These are phyloP conservation scores for Suillus ampliporus DNA, from an alignment of 768 basidiomycete species.

Conservation along the genomic window DNA sequence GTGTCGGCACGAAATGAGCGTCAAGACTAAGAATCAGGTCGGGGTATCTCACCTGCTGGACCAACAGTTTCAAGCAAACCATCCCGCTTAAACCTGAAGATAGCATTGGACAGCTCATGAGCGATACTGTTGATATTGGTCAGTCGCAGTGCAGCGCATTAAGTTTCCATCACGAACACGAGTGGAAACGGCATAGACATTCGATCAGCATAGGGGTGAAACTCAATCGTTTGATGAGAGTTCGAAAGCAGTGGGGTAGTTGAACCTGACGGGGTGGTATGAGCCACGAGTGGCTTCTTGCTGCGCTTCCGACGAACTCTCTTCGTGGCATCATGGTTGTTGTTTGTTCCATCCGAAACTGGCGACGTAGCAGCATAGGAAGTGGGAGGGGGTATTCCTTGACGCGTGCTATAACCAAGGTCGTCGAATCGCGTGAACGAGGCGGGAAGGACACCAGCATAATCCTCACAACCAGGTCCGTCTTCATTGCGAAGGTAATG, in stretches of 20 bases:
- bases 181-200: slow-evolving; percentile 83
- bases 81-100: slow-evolving; percentile 79
- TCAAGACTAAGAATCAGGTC: slow-evolving; percentile 1
- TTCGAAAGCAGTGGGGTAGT: slow-evolving; percentile 69
- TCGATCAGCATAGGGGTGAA: slow-evolving; percentile 60
- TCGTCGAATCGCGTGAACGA: slow-evolving; percentile 58
- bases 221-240: slow-evolving; percentile 61
- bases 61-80: slow-evolving; percentile 90
- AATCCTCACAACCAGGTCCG: slow-evolving; percentile 72
- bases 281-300: slow-evolving; percentile 50
- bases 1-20: slow-evolving; percentile 3
- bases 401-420: slow-evolving; percentile 44
- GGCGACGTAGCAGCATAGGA: slow-evolving; percentile 51
- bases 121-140: slow-evolving; percentile 59
- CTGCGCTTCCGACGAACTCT: slow-evolving; percentile 74
- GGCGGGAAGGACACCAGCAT: slow-evolving; percentile 66
- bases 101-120: slow-evolving; percentile 71
- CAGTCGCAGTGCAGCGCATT: background rate
- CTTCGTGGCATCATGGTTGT: slow-evolving; percentile 60
- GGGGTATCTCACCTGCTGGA: slow-evolving; percentile 66
- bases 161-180: slow-evolving; percentile 51
- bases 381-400: slow-evolving; percentile 31
- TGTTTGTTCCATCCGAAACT: slow-evolving; percentile 33
- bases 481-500: slow-evolving; percentile 89
- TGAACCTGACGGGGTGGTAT: slow-evolving; percentile 33